Evolutionary conservation across 169 alveolate species (phyloP), one percentile per base, ranked within the genome.

Genomic region (Eimeria maxima): DNA sequence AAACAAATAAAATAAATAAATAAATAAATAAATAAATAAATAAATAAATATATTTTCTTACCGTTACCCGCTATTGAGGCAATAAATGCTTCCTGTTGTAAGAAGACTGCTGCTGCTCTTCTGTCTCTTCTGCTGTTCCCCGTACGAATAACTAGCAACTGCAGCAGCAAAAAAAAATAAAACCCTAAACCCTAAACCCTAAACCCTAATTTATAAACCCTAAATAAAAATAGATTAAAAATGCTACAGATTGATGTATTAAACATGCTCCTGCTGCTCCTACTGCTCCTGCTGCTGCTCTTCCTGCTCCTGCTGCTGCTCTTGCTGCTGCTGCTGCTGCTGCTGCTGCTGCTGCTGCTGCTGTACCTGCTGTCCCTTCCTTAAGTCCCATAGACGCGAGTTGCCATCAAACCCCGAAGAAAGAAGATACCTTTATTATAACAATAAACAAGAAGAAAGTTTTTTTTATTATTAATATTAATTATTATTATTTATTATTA

Each of bases 341-440:
- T n/a, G n/a, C n/a, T n/a, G n/a, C n/a, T n/a, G n/a, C n/a, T n/a
- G n/a, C n/a, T n/a, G n/a, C n/a, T 10, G 74, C 6, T 10, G 20
- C 74, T 5, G 16, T 20, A 89, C 95, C 95, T 89, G 88, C 84
- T 89, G 53, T 44, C 95, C 95, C 22, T 38, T 42, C 60, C 95
- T 83, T n/a, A 89, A 67, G 22, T 89, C 95, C 95, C 95, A 89
- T 8, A 89, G 55, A 7, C 95, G 80, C 63, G 73, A n/a, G 45
- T 89, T 80, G 95, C 95, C 95, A 45, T 89, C 95, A 47, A 89
- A 55, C 4, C 95, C 95, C 29, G 63, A 57, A 33, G 95, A 89
- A 38, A 89, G 95, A 2, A 89, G 33, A 29, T 24, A 89, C 50
- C 95, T 89, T 78, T 8, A 55, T 7, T 50, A 50, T 50, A 50